Evolutionary conservation across 2,329 filamentous ascomycete species (phyloP).

Genomic region (Nigrospora sphaerica): DNA sequence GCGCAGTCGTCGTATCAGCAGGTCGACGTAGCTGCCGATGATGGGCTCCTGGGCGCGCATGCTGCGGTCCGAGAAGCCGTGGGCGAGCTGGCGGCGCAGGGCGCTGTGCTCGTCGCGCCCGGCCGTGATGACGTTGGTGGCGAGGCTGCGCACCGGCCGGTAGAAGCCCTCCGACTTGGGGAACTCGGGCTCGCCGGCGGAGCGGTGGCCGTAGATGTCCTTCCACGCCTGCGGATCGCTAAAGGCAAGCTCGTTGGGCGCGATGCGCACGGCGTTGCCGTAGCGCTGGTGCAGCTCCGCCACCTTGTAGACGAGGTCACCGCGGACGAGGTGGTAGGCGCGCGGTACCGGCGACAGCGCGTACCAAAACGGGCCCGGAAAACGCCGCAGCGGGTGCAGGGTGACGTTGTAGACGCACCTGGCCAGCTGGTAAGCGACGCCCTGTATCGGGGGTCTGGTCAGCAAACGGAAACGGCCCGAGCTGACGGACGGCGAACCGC

Average conservation of each 20-base stretch:
- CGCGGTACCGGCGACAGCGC: constrained; percentile 13
- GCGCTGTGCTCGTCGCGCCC: constrained; percentile 23
- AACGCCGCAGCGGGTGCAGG: constrained; percentile 17
- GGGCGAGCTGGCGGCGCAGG: constrained; percentile 26
- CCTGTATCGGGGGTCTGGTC: constrained; percentile 4
- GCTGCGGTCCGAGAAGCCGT: constrained; percentile 30
- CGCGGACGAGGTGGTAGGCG: constrained; percentile 12
- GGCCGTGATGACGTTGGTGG: constrained; percentile 21
- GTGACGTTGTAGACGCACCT: constrained; percentile 17
- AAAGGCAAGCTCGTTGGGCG: constrained; percentile 34
- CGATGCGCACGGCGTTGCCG: constrained; percentile 32
- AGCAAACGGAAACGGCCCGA: too few relatives aligned
- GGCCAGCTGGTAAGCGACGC: constrained; percentile 10
- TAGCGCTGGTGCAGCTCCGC: constrained; percentile 26
- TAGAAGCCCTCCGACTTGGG: constrained; percentile 22
- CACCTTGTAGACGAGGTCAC: constrained; percentile 16
- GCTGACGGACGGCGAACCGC: too few relatives aligned
- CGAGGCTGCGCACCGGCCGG: constrained; percentile 10
- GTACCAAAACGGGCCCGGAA: constrained; percentile 19
- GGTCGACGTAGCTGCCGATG: constrained; percentile 28
- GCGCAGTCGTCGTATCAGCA: constrained; percentile 22
- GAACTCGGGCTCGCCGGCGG: constrained; percentile 19
- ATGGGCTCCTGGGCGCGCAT: constrained; percentile 34
- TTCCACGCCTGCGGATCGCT: constrained; percentile 28
- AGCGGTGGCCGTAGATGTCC: constrained; percentile 31